Percentiles rank a stretch among this genome's conserved stretches.
These are phyloP conservation scores for Gaeumannomyces sp. DNA, from an alignment of 2,329 filamentous ascomycete genomes.

Conservation along the genomic window DNA sequence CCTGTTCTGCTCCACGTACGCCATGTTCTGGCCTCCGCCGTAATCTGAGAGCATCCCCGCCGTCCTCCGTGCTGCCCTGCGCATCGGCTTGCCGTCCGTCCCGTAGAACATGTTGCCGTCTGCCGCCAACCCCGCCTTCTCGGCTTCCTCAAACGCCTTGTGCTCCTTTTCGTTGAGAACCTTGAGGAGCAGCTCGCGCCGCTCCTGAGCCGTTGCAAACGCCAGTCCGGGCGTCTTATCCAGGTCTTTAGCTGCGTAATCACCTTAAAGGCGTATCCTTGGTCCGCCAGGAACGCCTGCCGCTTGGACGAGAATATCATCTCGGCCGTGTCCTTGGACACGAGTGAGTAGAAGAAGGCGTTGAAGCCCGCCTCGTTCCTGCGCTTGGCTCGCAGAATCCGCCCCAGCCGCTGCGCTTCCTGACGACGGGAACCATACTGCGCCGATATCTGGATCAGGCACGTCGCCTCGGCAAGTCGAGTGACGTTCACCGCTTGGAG, in stretches of 20 bases:
- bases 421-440: slow-evolving; percentile 95
- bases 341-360: slow-evolving; percentile 95
- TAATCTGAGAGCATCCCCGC: slow-evolving; percentile 77
- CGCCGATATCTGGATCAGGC: slow-evolving; percentile 91
- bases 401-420: slow-evolving; percentile 85
- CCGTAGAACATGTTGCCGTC: slow-evolving; percentile 18
- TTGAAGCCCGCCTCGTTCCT: slow-evolving; percentile 98
- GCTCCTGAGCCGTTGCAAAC: slow-evolving; percentile 71
- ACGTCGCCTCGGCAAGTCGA: slow-evolving; percentile 94
- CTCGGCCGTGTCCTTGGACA: slow-evolving; percentile 93
- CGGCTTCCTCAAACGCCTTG: slow-evolving; percentile 87
- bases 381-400: slow-evolving; percentile 88
- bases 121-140: slow-evolving; percentile 40
- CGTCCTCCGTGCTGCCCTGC: slow-evolving; percentile 54
- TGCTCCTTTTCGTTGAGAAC: slow-evolving; percentile 78
- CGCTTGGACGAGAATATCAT: slow-evolving; percentile 97
- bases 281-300: slow-evolving; percentile 93
- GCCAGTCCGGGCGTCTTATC: slow-evolving; percentile 73
- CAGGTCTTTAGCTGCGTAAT: slow-evolving; percentile 93
- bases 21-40: slow-evolving; percentile 87
- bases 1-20: slow-evolving; percentile 74
- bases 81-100: slow-evolving; percentile 17
- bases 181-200: slow-evolving; percentile 78
- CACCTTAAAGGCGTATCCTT: slow-evolving; percentile 97
- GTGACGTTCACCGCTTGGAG: slow-evolving; percentile 91